Conservation (phyloP, 352 stramenopile species). For the Aphanomyces cochlioides region DNA sequence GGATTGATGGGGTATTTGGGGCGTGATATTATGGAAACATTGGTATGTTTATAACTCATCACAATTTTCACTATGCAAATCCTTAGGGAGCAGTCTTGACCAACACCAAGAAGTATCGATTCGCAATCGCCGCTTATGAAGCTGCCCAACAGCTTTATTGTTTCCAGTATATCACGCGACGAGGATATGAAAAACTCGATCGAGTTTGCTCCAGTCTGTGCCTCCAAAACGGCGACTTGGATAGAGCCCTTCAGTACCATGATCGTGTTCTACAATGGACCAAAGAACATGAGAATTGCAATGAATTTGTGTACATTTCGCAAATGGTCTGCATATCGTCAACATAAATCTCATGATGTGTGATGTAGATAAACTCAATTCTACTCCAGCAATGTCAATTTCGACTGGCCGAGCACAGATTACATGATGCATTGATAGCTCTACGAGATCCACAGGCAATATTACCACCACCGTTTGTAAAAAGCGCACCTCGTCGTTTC, state of each 20-base stretch:
- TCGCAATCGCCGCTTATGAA: conserved; percentile 75
- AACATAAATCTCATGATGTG: not conserved
- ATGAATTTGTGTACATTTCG: conserved; percentile 80
- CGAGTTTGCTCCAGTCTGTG: conserved; percentile 69
- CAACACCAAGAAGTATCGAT: conserved; percentile 85
- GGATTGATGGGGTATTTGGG: conserved; percentile 67
- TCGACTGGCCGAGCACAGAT: conserved; percentile 10
- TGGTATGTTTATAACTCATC: conserved; percentile 25
- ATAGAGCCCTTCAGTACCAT: conserved; percentile 65
- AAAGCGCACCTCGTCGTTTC: not conserved
- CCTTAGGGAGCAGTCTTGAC: conserved; percentile 63
- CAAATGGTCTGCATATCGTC: conserved; percentile 38
- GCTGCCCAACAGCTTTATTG: conserved; percentile 55
- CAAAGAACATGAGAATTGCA: conserved; percentile 74
- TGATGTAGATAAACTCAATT: conserved; percentile 28
- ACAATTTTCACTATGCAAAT: not conserved
- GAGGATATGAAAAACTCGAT: conserved; percentile 73
- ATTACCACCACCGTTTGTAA: conserved; percentile 1
- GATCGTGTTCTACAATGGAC: conserved; percentile 70
- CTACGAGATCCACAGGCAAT: conserved; percentile 12
- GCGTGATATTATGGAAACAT: conserved; percentile 58
- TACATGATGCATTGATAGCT: conserved; percentile 8
- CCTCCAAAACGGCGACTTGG: conserved; percentile 69
- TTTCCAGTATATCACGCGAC: conserved; percentile 60
- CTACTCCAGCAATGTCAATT: conserved; percentile 26